A percentile compares a stretch with the other conserved stretches of the same genome.
phyloP scores from a whole-genome alignment of 371 early-diverging fungal genomes.

The Edhazardia aedis region DNA sequence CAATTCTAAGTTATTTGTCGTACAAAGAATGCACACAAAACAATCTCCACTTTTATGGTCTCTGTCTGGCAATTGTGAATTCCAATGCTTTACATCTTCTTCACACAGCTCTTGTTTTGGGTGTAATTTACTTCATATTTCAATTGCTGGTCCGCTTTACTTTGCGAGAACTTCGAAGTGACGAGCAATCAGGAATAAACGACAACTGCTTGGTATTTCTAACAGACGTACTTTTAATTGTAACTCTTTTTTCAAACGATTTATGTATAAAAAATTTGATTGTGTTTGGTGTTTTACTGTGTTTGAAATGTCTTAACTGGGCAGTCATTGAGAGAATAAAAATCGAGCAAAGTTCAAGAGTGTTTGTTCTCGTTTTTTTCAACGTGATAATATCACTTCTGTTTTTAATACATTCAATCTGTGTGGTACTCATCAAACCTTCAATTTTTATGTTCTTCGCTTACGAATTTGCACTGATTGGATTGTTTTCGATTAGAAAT shows the following conservation, averaged over 20 bases:
- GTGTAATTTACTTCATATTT: slow-evolving; percentile 16
- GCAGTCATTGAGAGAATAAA: slow-evolving; percentile 18
- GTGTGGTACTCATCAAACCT: neutral
- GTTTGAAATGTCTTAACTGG: slow-evolving; percentile 31
- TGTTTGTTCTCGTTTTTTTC: neutral
- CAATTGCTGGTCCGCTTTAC: slow-evolving; percentile 3
- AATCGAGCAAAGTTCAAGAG: slow-evolving; percentile 3
- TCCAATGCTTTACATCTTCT: slow-evolving; percentile 35
- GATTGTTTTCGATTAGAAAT: slow-evolving; percentile 20
- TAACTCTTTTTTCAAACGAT: slow-evolving; percentile 37
- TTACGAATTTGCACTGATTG: slow-evolving; percentile 31
- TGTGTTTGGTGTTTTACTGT: slow-evolving; percentile 27
- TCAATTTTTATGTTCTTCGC: slow-evolving; percentile 26
- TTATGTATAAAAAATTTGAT: slow-evolving; percentile 20
- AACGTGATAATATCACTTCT: neutral
- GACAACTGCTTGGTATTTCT: slow-evolving; percentile 29
- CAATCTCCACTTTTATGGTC: slow-evolving; percentile 20
- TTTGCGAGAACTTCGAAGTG: slow-evolving; percentile 15
- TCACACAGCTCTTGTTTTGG: slow-evolving; percentile 21
- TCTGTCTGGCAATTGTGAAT: slow-evolving; percentile 11
- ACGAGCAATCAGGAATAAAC: slow-evolving; percentile 31
- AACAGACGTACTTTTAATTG: slow-evolving; percentile 28
- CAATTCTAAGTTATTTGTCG: no score
- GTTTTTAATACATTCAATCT: neutral
- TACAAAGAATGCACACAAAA: no score